Percentiles rank a stretch among this genome's conserved stretches.
Conservation (phyloP, 163 green algal genomes). For the Prototheca cutis region DNA sequence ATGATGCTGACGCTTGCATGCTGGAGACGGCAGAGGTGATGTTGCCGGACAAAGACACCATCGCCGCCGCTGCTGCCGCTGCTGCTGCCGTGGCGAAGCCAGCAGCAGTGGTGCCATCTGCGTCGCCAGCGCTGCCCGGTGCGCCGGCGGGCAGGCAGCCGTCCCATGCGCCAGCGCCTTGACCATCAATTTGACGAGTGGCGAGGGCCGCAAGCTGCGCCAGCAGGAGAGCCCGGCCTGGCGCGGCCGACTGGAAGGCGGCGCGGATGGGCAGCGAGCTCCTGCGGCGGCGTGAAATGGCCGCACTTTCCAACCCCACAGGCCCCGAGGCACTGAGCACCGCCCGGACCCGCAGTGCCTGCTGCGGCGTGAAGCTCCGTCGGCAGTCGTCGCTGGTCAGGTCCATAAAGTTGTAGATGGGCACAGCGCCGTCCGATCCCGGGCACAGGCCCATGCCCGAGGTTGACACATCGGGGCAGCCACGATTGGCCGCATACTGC, state of each 20-base stretch:
- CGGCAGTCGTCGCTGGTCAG: slow-evolving; percentile 23
- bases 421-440: slow-evolving; percentile 7
- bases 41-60: too few species aligned
- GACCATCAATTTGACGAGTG: too few species aligned
- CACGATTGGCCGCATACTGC: slow-evolving; percentile 11
- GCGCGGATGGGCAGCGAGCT: background rate
- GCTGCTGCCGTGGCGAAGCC: too few species aligned
- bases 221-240: background rate
- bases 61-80: too few species aligned
- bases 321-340: slow-evolving; percentile 17
- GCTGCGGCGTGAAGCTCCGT: slow-evolving; percentile 12
- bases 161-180: too few species aligned
- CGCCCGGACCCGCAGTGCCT: slow-evolving; percentile 15
- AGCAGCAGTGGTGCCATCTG: too few species aligned
- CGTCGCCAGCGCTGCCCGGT: too few species aligned
- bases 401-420: slow-evolving; percentile 24
- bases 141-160: too few species aligned
- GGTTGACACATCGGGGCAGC: slow-evolving; percentile 2
- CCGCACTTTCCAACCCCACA: background rate
- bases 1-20: background rate
- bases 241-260: slow-evolving; percentile 16
- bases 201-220: background rate
- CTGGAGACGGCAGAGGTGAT: background rate
- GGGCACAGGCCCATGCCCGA: slow-evolving; percentile 13
- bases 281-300: too few species aligned